These are phyloP conservation scores for Candida frijolesensis DNA, from an alignment of 1,139 yeast genomes.

Conservation along the genomic window DNA sequence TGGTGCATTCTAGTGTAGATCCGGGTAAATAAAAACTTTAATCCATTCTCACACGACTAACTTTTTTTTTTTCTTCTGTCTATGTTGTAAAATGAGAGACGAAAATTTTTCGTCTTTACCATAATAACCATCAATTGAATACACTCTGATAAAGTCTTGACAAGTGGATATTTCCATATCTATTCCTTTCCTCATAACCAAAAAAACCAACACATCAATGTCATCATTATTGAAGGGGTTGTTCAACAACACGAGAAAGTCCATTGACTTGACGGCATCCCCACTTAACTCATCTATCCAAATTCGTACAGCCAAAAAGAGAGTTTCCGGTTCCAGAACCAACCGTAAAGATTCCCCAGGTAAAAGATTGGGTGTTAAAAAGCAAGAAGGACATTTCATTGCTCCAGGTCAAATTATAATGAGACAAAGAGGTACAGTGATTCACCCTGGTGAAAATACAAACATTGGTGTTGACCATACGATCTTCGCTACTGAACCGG, in stretches of 20 bases:
- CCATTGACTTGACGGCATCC: slow-evolving; percentile 5
- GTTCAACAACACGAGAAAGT: slow-evolving; percentile 7
- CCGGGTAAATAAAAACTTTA: slow-evolving; percentile 1
- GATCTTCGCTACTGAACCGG: slow-evolving; percentile 87
- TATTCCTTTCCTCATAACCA: background rate
- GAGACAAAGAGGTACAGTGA: slow-evolving; percentile 96
- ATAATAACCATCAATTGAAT: background rate
- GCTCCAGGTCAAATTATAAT: slow-evolving; percentile 86
- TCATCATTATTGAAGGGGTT: slow-evolving; percentile 8
- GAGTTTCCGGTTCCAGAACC: slow-evolving; percentile 91
- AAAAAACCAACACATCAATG: slow-evolving; percentile 3
- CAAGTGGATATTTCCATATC: too few species aligned
- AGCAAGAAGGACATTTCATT: slow-evolving; percentile 67
- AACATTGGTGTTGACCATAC: slow-evolving; percentile 95
- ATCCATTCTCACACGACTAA: background rate
- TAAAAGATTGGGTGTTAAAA: slow-evolving; percentile 90
- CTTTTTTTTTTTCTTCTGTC: background rate
- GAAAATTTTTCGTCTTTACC: slow-evolving; percentile 1
- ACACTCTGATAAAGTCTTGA: too few species aligned
- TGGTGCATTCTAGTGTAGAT: background rate
- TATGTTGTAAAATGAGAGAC: background rate
- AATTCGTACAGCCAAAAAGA: slow-evolving; percentile 89
- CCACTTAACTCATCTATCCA: slow-evolving; percentile 28
- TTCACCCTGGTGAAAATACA: slow-evolving; percentile 92
- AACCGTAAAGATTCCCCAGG: slow-evolving; percentile 96